Evolutionary conservation across 2,329 filamentous ascomycete species (phyloP), one percentile per base, ranked within the genome.

Genomic region (Nothomitra cinnamomea): DNA sequence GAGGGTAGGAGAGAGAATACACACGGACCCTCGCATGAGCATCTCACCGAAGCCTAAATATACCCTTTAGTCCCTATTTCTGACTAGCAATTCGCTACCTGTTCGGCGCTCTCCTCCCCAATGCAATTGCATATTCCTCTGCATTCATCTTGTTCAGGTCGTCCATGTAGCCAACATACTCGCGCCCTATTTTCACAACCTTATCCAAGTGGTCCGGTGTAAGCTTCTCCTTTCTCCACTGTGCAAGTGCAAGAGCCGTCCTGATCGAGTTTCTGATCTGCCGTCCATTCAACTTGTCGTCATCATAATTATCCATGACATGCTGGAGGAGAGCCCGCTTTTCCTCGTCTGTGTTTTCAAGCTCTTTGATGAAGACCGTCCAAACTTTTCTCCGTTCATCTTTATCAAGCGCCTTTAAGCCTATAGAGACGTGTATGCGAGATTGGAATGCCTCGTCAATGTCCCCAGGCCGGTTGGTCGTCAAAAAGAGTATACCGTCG

Each of bases 261-360:
- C 84, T 79, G 49, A 94, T 82, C 8, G 83, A 82, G 64, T 94
- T 94, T 72, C 94, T 94, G 73, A 94, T 94, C 77, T 89, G 48
- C 17, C 24, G 19, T n/a, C 32, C 25, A 13, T 42, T 42, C n/a
- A 52, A 25, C 25, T 15, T 3, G 25, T 53, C 52, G 22, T 40
- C 50, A 17, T 38, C 24, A n/a, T 24, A 55, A 63, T 69, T 56
- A 68, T 78, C 77, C 72, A 82, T 79, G 60, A 82, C 70, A 25
- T 82, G 81, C 57, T 85, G 85, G 57, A 85, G 72, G 36, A 81
- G 79, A 62, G 83, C 77, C n/a, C n/a, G n/a, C 52, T 80, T 76
- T 1, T 83, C 78, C 19, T 94, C 70, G 41, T 69, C 65, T 48
- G 80, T 76, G 57, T 80, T 80, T 62, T 94, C 84, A 6, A 78